phyloP scores from a whole-genome alignment of 305 asterid species.

The Rubia peregrina region DNA sequence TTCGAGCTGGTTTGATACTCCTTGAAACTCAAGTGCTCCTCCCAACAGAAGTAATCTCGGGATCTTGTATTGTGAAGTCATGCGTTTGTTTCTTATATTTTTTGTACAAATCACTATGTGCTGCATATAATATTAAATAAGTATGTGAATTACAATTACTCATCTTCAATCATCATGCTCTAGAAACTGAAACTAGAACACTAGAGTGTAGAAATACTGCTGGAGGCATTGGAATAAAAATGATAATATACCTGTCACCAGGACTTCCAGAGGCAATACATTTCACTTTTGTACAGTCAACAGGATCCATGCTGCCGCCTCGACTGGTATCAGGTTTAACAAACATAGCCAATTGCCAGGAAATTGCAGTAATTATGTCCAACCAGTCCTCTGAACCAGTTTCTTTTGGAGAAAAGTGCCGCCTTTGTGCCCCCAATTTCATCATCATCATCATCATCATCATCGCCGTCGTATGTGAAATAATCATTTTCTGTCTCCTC shows the following conservation, averaged over 20 bases:
- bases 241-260: slow-evolving; percentile 54
- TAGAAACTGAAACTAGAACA: slow-evolving; percentile 1
- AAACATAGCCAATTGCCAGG: slow-evolving; percentile 89
- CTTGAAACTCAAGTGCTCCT: slow-evolving; percentile 93
- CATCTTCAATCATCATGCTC: not conserved
- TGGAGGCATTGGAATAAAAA: not conserved
- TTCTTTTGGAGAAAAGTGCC: slow-evolving; percentile 38
- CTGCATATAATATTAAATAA: slow-evolving; percentile 41
- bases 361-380: slow-evolving; percentile 53
- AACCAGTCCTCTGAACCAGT: slow-evolving; percentile 61
- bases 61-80: slow-evolving; percentile 79
- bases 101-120: slow-evolving; percentile 77
- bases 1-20: slow-evolving; percentile 76
- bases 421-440: slow-evolving; percentile 51
- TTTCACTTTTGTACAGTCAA: slow-evolving; percentile 79
- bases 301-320: slow-evolving; percentile 99
- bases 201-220: not conserved
- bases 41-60: slow-evolving; percentile 81
- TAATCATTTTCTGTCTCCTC: slow-evolving; percentile 52
- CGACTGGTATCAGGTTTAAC: slow-evolving; percentile 81
- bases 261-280: slow-evolving; percentile 88
- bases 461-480: slow-evolving; percentile 55
- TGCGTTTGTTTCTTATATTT: slow-evolving; percentile 94
- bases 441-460: too few species aligned
- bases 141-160: slow-evolving; percentile 4